These are phyloP conservation scores for Pichia paraexigua DNA, from an alignment of 805 yeast species.

Conservation along the genomic window DNA sequence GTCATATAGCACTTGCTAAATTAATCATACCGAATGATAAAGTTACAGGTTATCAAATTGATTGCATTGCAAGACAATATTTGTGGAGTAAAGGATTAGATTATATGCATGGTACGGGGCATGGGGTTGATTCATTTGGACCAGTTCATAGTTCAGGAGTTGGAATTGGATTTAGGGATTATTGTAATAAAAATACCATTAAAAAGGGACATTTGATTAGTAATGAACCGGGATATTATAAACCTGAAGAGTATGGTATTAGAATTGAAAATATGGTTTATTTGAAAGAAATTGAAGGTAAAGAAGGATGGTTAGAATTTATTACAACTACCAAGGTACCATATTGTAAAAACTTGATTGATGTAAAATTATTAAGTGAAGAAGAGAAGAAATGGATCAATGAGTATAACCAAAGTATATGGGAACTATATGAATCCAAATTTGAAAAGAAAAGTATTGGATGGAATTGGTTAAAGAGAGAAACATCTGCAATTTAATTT, in stretches of 20 bases:
- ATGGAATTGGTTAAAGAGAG: slow-evolving; percentile 44
- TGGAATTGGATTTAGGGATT: slow-evolving; percentile 50
- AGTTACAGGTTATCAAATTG: slow-evolving; percentile 47
- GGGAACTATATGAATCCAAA: slow-evolving; percentile 35
- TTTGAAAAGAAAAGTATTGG: slow-evolving; percentile 33
- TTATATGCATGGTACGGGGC: slow-evolving; percentile 59
- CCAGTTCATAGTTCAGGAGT: slow-evolving; percentile 60
- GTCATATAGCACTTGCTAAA: slow-evolving; percentile 42
- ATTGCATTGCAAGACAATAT: slow-evolving; percentile 49
- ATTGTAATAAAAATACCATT: slow-evolving; percentile 36
- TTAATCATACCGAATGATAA: slow-evolving; percentile 44
- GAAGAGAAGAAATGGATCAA: slow-evolving; percentile 47
- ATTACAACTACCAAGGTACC: slow-evolving; percentile 54
- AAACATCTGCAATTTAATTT: slow-evolving; percentile 28
- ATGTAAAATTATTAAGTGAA: slow-evolving; percentile 32
- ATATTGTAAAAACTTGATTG: slow-evolving; percentile 44
- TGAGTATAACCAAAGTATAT: slow-evolving; percentile 38
- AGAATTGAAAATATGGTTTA: slow-evolving; percentile 46
- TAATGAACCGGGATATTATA: slow-evolving; percentile 58
- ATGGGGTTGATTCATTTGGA: slow-evolving; percentile 54
- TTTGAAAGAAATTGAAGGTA: slow-evolving; percentile 33
- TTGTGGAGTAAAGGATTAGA: slow-evolving; percentile 52
- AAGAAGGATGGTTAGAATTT: slow-evolving; percentile 38
- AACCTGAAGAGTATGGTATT: slow-evolving; percentile 52
- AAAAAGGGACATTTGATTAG: slow-evolving; percentile 48